Base-by-base conservation (phyloP, 1,284 basidiomycete genomes). In the Rhodotorula sp. region DNA sequence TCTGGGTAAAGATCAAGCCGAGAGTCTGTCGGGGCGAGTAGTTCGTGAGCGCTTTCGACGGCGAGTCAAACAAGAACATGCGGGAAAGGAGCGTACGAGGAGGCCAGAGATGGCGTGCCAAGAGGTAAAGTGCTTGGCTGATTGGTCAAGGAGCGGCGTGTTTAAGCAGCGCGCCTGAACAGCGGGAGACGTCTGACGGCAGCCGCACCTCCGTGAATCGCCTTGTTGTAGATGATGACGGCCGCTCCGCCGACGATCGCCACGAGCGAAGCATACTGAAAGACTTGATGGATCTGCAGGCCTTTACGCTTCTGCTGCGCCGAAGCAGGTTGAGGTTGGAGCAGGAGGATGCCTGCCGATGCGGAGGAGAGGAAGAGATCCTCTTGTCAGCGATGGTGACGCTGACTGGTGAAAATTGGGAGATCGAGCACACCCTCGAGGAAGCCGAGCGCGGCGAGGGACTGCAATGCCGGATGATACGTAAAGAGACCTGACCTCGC, bases 211-310 rank as follows among this genome's bases (percentile, higher is more conserved):
- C 64, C 62, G 49, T 75, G 69, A 10, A 75, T 47, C 23, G 68
- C 67, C 63, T 78, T 78, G 67, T 78, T 78, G 67, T 73, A 77
- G 7, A 76, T 64, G 67, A 78, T 78, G n/a, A 71, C 56, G 16
- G 54, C 47, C 0, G 75, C 57, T 2, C 78, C 78, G 1, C 71
- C 69, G n/a, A 76, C 67, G 59, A 74, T 68, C 14, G 57, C 48
- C 20, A 58, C 58, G 1, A 74, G 57, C 15, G 73, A 75, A 1
- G 65, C n/a, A 51, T 62, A 70, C 64, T 78, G 78, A 54, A 78
- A 73, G 8, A 71, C 58, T 58, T 77, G 76, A 51, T 78, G 78
- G 1, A 77, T 34, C n/a, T 67, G 62, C 10, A 75, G 70, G 0
- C 76, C 75, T 26, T 71, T 76, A 31, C 64, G 58, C 64, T 78